A percentile compares a stretch with the other conserved stretches of the same genome.
Conservation (phyloP, 2,329 filamentous ascomycete genomes). For the Fusarium palustre region DNA sequence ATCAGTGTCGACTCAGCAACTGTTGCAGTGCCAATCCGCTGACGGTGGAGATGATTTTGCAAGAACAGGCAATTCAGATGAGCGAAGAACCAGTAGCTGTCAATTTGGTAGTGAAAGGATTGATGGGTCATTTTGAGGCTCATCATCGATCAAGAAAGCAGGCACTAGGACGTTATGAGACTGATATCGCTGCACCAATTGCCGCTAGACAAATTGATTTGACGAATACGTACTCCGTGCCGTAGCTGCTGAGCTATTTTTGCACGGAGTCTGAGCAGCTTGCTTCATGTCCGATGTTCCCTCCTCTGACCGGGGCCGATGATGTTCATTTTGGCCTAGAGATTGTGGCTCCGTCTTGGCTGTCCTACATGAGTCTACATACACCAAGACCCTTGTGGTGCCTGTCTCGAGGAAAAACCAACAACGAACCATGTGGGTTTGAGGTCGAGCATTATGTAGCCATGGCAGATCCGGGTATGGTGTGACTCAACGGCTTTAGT, state of each 20-base stretch:
- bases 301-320: slow-evolving; percentile 36
- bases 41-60: slow-evolving; percentile 39
- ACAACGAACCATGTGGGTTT: slow-evolving; percentile 44
- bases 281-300: slow-evolving; percentile 37
- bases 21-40: slow-evolving; percentile 39
- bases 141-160: slow-evolving; percentile 28
- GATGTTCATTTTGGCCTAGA: slow-evolving; percentile 33
- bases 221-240: slow-evolving; percentile 11
- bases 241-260: slow-evolving; percentile 48
- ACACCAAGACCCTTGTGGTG: slow-evolving; percentile 36
- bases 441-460: slow-evolving; percentile 30
- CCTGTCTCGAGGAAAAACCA: slow-evolving; percentile 33
- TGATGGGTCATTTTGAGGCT: slow-evolving; percentile 44
- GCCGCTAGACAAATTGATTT: slow-evolving; percentile 42
- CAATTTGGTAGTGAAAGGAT: slow-evolving; percentile 24
- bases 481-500: slow-evolving; percentile 44
- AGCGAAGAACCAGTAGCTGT: slow-evolving; percentile 33
- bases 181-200: slow-evolving; percentile 38
- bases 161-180: slow-evolving; percentile 10
- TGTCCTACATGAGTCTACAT: slow-evolving; percentile 37
- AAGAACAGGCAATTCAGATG: slow-evolving; percentile 32
- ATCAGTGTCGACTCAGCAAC: slow-evolving; percentile 46
- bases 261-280: slow-evolving; percentile 33
- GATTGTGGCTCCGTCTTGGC: slow-evolving; percentile 41
- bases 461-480: slow-evolving; percentile 39